Evolutionary conservation across 2,329 filamentous ascomycete species (phyloP).

Genomic region (Rutstroemia sp.): DNA sequence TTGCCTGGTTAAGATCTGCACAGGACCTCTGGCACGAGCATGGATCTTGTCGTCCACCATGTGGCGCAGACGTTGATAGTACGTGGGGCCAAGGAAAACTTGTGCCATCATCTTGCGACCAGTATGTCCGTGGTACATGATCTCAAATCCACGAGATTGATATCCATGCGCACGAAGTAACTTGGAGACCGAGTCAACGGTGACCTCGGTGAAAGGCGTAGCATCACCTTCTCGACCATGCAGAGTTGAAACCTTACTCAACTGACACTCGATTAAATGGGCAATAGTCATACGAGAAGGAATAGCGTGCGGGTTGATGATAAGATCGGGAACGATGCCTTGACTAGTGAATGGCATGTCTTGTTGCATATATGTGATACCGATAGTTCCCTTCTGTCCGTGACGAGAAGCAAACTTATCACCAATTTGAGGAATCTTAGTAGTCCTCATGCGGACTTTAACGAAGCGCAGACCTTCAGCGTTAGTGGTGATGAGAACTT

Average conservation of each 20-base stretch:
- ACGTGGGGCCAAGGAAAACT: conserved; percentile 94
- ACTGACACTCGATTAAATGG: conserved; percentile 97
- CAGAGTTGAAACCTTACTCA: conserved; percentile 91
- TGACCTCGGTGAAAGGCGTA: conserved; percentile 96
- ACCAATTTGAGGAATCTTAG: conserved; percentile 96
- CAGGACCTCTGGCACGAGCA: conserved; percentile 91
- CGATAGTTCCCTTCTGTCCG: conserved; percentile 98
- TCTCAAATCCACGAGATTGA: conserved; percentile 93
- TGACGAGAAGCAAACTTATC: conserved; percentile 99
- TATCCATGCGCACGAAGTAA: conserved; percentile 85
- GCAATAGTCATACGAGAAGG: conserved; percentile 99
- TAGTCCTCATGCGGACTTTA: conserved; percentile 94
- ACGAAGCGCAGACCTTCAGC: conserved; percentile 91
- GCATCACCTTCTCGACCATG: conserved; percentile 95
- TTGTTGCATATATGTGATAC: conserved; percentile 94
- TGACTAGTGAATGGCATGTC: conserved; percentile 97
- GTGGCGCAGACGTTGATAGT: conserved; percentile 96
- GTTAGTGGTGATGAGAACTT: conserved; percentile 89
- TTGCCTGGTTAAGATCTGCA: conserved; percentile 95
- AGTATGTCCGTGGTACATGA: conserved; percentile 98
- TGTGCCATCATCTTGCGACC: conserved; percentile 89
- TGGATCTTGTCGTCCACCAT: conserved; percentile 99
- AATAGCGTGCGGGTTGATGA: conserved; percentile 99
- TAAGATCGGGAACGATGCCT: conserved; percentile 87
- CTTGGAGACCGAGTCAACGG: conserved; percentile 84